Conservation (phyloP, 2,329 filamentous ascomycete genomes). For the Plectosphaerella sp. region DNA sequence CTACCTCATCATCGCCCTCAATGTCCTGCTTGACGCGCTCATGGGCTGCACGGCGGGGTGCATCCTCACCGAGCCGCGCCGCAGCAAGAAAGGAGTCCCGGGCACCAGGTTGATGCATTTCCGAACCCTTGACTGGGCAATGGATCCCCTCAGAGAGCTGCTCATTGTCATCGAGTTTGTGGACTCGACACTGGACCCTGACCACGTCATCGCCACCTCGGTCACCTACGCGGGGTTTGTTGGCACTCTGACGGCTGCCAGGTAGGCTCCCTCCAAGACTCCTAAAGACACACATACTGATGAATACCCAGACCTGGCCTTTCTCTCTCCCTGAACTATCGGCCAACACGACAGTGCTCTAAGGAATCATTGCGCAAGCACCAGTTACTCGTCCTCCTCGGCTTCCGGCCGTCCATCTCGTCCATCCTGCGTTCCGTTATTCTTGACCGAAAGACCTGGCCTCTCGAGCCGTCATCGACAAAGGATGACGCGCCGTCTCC, state of each 20-base stretch:
- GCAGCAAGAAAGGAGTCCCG: constrained; percentile 6
- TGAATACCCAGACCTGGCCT: constrained; percentile 26
- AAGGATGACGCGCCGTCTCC: neutral
- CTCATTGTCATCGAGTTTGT: constrained; percentile 50
- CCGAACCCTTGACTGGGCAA: constrained; percentile 49
- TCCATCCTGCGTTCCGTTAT: constrained; percentile 38
- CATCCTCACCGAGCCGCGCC: constrained; percentile 7
- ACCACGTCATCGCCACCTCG: constrained; percentile 36
- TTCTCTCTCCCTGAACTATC: constrained; percentile 46
- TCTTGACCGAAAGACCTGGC: constrained; percentile 5
- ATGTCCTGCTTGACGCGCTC: constrained; percentile 55
- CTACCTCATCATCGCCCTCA: constrained; percentile 54
- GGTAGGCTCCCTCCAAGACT: constrained; percentile 20
- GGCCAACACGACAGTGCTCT: constrained; percentile 40
- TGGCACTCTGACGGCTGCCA: constrained; percentile 44
- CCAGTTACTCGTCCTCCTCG: constrained; percentile 48
- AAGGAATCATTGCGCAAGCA: constrained; percentile 37
- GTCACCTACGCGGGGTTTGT: constrained; percentile 49
- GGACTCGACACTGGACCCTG: constrained; percentile 19
- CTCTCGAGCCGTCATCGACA: neutral
- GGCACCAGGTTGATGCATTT: constrained; percentile 42
- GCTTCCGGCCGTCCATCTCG: constrained; percentile 46
- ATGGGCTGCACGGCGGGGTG: constrained; percentile 60
- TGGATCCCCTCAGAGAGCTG: constrained; percentile 43
- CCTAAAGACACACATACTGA: neutral